Evolutionary conservation across 1,139 yeast species (phyloP).

Genomic region (Wickerhamomyces sp.): DNA sequence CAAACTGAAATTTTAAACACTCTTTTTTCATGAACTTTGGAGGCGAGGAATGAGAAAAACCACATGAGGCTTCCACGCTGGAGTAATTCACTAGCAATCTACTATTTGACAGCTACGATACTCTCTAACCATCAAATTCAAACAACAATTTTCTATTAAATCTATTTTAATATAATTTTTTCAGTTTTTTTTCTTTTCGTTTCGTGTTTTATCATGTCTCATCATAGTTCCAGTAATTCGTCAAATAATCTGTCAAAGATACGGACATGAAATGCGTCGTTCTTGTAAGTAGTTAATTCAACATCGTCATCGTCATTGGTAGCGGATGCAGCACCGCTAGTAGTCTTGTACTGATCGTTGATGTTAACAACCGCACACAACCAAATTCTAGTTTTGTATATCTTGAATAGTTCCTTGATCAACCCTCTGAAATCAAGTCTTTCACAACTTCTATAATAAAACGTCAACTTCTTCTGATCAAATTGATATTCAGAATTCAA

Average conservation of each 20-base stretch:
- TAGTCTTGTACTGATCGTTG: constrained; percentile 1
- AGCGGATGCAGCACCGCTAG: too few species aligned
- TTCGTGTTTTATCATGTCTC: neutral
- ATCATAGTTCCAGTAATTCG: constrained; percentile 6
- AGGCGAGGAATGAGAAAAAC: too few species aligned
- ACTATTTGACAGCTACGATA: too few species aligned
- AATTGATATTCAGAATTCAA: constrained; percentile 89
- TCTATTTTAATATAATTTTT: neutral
- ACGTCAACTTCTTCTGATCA: constrained; percentile 89
- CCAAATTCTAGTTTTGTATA: constrained; percentile 96
- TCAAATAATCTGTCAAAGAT: constrained; percentile 24
- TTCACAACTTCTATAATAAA: constrained; percentile 67
- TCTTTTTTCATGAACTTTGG: too few species aligned
- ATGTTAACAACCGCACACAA: constrained; percentile 66
- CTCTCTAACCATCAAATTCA: too few species aligned
- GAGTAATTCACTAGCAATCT: too few species aligned
- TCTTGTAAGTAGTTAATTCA: constrained; percentile 11
- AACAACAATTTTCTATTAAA: neutral
- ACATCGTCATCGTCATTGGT: constrained; percentile 4
- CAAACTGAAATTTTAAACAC: too few species aligned
- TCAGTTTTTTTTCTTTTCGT: neutral
- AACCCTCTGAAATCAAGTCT: constrained; percentile 90
- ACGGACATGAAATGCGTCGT: constrained; percentile 29
- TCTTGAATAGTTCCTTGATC: constrained; percentile 86
- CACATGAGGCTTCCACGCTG: too few species aligned